Percentiles rank a stretch among this genome's conserved stretches.
These are phyloP conservation scores for Euphorbia lathyris DNA, from an alignment of 345 rosid genomes.

Conservation along the genomic window DNA sequence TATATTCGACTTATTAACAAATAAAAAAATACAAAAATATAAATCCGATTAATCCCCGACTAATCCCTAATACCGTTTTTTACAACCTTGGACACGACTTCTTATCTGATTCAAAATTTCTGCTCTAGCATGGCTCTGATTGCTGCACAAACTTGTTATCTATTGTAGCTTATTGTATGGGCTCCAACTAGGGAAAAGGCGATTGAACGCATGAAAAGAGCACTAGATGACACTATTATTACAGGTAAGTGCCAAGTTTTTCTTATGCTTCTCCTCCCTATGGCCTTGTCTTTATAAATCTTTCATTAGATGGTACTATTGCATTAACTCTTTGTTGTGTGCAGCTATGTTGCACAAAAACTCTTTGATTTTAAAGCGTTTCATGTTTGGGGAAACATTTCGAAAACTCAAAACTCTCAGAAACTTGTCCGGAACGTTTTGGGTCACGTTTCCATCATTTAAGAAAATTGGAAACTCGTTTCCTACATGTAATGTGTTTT, in stretches of 20 bases:
- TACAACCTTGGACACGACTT: neutral
- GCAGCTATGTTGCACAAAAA: neutral
- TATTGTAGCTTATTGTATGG: constrained; percentile 88
- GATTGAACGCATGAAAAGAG: constrained; percentile 96
- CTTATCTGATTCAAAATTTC: constrained; percentile 2
- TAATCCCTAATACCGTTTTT: too few species aligned
- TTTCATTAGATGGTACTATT: neutral
- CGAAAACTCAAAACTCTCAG: too few species aligned
- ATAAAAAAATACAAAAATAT: too few species aligned
- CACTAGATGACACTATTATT: constrained; percentile 87
- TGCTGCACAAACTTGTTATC: constrained; percentile 11
- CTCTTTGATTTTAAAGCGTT: too few species aligned
- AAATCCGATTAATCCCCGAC: too few species aligned
- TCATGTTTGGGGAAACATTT: too few species aligned
- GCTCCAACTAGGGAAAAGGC: constrained; percentile 99
- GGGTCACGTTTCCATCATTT: too few species aligned
- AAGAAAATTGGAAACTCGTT: too few species aligned
- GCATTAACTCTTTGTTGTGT: neutral
- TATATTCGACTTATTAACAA: too few species aligned
- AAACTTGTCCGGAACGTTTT: too few species aligned
- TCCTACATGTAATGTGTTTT: too few species aligned
- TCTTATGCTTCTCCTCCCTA: neutral
- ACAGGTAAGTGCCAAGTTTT: constrained; percentile 45
- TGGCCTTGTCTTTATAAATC: neutral
- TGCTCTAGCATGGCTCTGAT: constrained; percentile 15